Percentiles rank a stretch among this genome's conserved stretches.
Conservation (phyloP, 345 rosid genomes). For the Moricandia arvensis region DNA sequence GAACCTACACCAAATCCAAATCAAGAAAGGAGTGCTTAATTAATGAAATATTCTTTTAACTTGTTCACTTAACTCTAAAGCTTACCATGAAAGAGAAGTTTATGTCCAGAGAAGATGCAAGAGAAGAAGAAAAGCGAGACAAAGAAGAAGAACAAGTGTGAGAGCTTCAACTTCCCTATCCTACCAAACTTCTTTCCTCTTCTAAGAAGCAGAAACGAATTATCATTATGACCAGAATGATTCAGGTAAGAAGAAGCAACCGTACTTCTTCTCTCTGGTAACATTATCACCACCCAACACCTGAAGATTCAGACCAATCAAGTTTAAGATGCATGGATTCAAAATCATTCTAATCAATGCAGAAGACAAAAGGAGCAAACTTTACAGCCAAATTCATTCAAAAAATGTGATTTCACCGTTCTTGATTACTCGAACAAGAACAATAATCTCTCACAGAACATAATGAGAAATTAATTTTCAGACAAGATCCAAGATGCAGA, state of each 20-base stretch:
- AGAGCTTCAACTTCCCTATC: conserved; percentile 44
- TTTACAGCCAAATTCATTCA: not conserved
- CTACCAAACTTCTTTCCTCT: conserved; percentile 65
- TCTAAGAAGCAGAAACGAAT: conserved; percentile 39
- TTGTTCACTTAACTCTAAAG: not conserved
- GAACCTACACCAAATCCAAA: conserved; percentile 30
- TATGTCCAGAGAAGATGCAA: conserved; percentile 51
- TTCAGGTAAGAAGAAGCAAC: conserved; percentile 30
- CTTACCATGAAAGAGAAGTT: conserved; percentile 62
- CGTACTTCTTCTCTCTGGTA: conserved; percentile 50
- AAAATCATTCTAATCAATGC: not conserved
- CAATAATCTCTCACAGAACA: not conserved
- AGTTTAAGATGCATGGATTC: not conserved
- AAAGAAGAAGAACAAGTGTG: conserved; percentile 47
- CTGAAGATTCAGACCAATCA: conserved; percentile 17
- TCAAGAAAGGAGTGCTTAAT: not conserved
- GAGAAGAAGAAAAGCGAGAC: conserved; percentile 46
- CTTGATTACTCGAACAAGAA: not conserved
- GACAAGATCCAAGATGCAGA: conserved; percentile 32
- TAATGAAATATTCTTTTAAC: not conserved
- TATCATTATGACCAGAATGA: conserved; percentile 39
- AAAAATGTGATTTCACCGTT: not conserved
- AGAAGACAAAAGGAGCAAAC: not conserved
- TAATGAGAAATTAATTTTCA: not conserved
- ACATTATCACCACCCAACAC: conserved; percentile 38